These are phyloP conservation scores for Pharnaceum exiguum DNA, from an alignment of 148 eudicot genomes.

Conservation along the genomic window DNA sequence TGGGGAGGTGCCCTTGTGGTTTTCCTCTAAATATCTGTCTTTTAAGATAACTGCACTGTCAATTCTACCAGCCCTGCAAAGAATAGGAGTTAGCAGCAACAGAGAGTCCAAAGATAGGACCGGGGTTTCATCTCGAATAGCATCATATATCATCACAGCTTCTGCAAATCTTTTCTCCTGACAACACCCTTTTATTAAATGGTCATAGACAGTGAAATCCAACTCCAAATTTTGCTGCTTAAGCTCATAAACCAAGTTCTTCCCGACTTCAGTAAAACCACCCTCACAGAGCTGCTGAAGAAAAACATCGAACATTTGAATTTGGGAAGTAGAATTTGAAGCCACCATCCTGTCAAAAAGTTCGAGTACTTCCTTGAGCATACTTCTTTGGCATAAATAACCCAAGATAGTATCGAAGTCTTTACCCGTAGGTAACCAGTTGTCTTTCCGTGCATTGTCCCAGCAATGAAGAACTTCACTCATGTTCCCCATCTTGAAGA, in stretches of 20 bases:
- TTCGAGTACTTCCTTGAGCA: conserved; percentile 47
- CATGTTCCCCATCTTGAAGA: conserved; percentile 40
- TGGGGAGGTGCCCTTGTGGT: conserved; percentile 21
- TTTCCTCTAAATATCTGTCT: conserved; percentile 27
- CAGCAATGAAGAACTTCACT: conserved; percentile 26
- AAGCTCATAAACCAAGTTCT: conserved; percentile 35
- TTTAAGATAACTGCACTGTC: conserved; percentile 38
- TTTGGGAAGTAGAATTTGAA: conserved; percentile 23
- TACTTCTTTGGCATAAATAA: conserved; percentile 33
- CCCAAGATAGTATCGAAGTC: conserved; percentile 27
- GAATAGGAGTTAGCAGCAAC: conserved; percentile 32
- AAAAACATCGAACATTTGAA: conserved; percentile 33
- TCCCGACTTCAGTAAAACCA: conserved; percentile 44
- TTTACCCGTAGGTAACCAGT: conserved; percentile 44
- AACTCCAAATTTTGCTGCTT: conserved; percentile 25
- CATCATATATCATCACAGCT: conserved; percentile 37
- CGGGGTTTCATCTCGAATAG: conserved; percentile 27
- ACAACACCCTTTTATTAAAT: conserved; percentile 46
- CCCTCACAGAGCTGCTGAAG: conserved; percentile 40
- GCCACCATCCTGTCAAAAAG: conserved; percentile 38
- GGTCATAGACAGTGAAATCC: conserved; percentile 35
- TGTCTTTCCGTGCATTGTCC: conserved; percentile 28
- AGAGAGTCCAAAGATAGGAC: conserved; percentile 27
- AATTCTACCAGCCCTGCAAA: conserved; percentile 31
- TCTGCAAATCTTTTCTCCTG: conserved; percentile 38